These are phyloP conservation scores for Isoetes engelmannii DNA, from an alignment of 83 land plant species.

Conservation along the genomic window DNA sequence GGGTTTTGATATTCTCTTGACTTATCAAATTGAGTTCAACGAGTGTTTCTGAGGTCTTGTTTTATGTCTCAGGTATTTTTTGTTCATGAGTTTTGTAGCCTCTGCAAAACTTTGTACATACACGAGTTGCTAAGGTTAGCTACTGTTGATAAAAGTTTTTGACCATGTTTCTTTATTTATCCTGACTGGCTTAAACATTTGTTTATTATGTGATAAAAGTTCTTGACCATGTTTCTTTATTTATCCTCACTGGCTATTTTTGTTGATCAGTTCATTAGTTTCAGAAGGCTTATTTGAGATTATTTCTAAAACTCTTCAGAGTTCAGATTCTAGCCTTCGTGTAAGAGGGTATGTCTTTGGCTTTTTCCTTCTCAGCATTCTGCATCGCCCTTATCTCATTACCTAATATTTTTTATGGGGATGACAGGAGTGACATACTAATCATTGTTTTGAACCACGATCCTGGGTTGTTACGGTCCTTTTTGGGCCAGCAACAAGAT, in stretches of 20 bases:
- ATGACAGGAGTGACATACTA: constrained; percentile 81
- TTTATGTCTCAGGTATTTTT: constrained; percentile 44
- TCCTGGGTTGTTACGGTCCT: constrained; percentile 55
- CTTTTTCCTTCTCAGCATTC: no score
- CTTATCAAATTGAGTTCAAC: neutral
- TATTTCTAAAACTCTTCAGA: constrained; percentile 51
- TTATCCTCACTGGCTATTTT: no score
- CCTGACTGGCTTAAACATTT: no score
- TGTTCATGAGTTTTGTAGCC: constrained; percentile 75
- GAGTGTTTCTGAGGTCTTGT: neutral
- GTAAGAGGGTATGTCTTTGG: constrained; percentile 54
- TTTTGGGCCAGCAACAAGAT: constrained; percentile 58
- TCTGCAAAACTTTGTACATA: constrained; percentile 63
- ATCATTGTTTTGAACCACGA: constrained; percentile 65
- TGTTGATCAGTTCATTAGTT: constrained; percentile 50
- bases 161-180: no score
- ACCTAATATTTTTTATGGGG: constrained; percentile 12
- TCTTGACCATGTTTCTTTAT: no score
- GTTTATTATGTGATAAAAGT: no score
- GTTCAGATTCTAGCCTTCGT: constrained; percentile 63
- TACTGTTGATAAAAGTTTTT: no score
- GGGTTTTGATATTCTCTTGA: no score
- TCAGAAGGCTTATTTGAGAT: constrained; percentile 82
- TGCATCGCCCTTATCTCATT: neutral
- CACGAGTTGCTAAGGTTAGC: no score